Conservation (phyloP, 2,329 filamentous ascomycete genomes). For the Penicillium aurantiogriseum region DNA sequence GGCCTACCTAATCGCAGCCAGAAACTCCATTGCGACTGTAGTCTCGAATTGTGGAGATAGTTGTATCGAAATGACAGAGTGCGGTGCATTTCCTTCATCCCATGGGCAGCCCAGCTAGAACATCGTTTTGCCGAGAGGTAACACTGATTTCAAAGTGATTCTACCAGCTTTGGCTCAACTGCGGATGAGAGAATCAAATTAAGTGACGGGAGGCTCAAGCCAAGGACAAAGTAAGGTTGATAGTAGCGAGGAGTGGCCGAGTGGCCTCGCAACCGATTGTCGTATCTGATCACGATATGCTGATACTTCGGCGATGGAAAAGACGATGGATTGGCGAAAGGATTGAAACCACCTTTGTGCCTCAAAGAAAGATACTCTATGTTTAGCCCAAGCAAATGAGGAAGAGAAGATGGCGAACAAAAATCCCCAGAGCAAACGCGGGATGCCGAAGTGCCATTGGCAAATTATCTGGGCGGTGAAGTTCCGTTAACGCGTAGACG, state of each 20-base stretch:
- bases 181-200: not conserved
- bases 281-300: not conserved
- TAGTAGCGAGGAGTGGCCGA: not conserved
- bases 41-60: constrained; percentile 9
- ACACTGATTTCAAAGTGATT: not conserved
- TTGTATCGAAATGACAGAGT: constrained; percentile 9
- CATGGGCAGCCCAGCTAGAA: not conserved
- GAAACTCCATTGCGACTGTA: constrained; percentile 39
- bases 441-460: constrained; percentile 15
- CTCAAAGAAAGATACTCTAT: not conserved
- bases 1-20: constrained; percentile 43
- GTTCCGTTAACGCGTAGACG: constrained; percentile 21
- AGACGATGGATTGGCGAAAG: not conserved
- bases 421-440: constrained; percentile 17
- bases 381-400: not conserved
- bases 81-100: constrained; percentile 21
- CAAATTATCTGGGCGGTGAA: constrained; percentile 15
- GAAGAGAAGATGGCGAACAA: constrained; percentile 1
- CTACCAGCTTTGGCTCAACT: not conserved
- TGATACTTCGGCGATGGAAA: not conserved
- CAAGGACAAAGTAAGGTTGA: not conserved
- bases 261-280: not conserved
- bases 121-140: constrained; percentile 1
- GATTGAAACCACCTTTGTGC: not conserved
- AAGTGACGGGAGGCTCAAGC: not conserved